Percentiles rank a stretch among this genome's conserved stretches.
These are phyloP conservation scores for Cyclotella cryptica DNA, from an alignment of 108 stramenopile genomes.

Conservation along the genomic window DNA sequence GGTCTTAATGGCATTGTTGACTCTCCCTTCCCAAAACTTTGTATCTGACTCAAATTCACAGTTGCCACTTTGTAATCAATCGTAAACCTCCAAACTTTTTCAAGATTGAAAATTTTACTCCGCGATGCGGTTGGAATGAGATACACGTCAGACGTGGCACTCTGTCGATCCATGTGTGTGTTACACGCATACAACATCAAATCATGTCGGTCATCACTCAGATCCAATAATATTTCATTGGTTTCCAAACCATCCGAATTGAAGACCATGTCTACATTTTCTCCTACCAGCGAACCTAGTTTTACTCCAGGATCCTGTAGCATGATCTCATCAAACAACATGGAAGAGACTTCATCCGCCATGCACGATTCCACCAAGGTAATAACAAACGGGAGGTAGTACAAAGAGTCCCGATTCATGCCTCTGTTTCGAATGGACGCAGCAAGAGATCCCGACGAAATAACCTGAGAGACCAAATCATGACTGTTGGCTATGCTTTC, in stretches of 20 bases:
- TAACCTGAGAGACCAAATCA: constrained; percentile 30
- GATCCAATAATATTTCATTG: constrained; percentile 41
- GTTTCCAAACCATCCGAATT: constrained; percentile 38
- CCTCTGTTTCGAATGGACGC: constrained; percentile 34
- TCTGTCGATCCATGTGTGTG: constrained; percentile 37
- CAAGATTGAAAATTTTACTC: neutral
- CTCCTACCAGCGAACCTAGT: neutral
- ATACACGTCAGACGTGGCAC: constrained; percentile 48
- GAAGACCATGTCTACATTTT: constrained; percentile 37
- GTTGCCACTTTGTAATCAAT: constrained; percentile 48
- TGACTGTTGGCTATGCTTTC: constrained; percentile 34
- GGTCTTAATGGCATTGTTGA: constrained; percentile 37
- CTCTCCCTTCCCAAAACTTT: constrained; percentile 26
- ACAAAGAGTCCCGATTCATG: constrained; percentile 19
- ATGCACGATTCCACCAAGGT: constrained; percentile 42
- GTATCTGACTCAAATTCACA: constrained; percentile 35
- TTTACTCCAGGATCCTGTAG: neutral
- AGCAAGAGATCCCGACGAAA: constrained; percentile 37
- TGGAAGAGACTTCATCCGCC: constrained; percentile 19
- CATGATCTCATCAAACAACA: constrained; percentile 19
- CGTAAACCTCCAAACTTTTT: constrained; percentile 44
- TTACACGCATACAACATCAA: constrained; percentile 37
- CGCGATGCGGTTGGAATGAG: constrained; percentile 14
- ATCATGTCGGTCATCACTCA: constrained; percentile 15
- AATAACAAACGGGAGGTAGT: constrained; percentile 37